A percentile compares a stretch with the other conserved stretches of the same genome.
Conservation (phyloP, 768 basidiomycete genomes). For the Galerina marginata region DNA sequence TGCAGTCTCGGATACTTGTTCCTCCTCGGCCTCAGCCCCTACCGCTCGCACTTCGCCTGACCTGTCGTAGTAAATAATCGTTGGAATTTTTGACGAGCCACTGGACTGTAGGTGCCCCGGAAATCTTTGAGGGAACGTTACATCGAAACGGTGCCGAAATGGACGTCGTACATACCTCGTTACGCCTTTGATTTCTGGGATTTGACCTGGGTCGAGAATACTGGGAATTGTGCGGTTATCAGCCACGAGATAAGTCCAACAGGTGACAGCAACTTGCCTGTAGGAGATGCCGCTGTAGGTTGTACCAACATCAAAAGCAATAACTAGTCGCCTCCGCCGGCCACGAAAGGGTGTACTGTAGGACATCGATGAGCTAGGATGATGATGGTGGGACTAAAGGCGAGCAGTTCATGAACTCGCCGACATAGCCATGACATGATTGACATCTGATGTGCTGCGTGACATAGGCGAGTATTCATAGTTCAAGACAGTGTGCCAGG, state of each 20-base stretch:
- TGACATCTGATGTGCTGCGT: no score
- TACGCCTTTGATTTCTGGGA: constrained; percentile 45
- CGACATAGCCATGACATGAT: no score
- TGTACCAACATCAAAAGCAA: constrained; percentile 26
- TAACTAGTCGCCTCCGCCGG: constrained; percentile 17
- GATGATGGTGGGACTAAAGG: no score
- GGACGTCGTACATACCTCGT: constrained; percentile 32
- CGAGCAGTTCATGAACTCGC: no score
- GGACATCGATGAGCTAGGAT: neutral
- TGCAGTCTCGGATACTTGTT: constrained; percentile 42
- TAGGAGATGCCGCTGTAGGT: constrained; percentile 27
- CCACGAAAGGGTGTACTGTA: constrained; percentile 18
- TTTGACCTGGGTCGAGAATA: constrained; percentile 41
- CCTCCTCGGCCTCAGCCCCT: constrained; percentile 52
- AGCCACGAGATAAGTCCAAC: neutral
- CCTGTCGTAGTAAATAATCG: constrained; percentile 46
- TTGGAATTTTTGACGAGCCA: constrained; percentile 43
- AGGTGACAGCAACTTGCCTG: constrained; percentile 6
- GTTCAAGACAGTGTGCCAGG: no score
- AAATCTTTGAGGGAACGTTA: constrained; percentile 35
- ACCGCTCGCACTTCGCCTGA: constrained; percentile 43
- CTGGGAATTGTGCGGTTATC: constrained; percentile 10
- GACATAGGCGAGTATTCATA: no score
- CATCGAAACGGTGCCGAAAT: neutral
- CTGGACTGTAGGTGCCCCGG: constrained; percentile 50